Evolutionary conservation across 139 green algal genomes (phyloP).

Genomic region (Haematococcus lacustris): DNA sequence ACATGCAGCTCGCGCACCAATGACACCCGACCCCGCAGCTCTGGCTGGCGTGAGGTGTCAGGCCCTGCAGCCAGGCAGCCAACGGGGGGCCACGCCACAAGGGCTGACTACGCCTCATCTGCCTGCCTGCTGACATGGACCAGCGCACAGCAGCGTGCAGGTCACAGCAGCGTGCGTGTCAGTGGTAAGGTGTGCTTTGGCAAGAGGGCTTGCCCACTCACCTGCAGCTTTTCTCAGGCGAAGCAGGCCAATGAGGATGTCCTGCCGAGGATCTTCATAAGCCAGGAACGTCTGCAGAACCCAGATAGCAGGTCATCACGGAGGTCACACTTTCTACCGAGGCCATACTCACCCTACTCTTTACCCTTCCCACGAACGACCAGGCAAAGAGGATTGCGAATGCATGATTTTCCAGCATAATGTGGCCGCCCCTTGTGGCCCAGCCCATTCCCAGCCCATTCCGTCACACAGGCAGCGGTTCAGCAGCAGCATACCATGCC

Average conservation of each 20-base stretch:
- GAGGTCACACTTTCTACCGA: too few relatives aligned
- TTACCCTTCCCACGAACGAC: too few relatives aligned
- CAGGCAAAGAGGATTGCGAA: too few relatives aligned
- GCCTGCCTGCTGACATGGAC: neutral
- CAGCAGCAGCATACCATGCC: too few relatives aligned
- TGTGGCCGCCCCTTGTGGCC: too few relatives aligned
- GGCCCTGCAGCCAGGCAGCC: conserved; percentile 11
- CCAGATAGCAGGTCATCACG: neutral
- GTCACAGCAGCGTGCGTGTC: too few relatives aligned
- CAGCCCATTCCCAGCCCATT: too few relatives aligned
- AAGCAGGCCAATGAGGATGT: conserved; percentile 94
- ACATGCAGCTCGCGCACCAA: conserved; percentile 97
- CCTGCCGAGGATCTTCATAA: conserved; percentile 88
- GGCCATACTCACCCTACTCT: too few relatives aligned
- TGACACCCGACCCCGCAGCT: conserved; percentile 63
- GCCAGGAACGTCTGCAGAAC: conserved; percentile 77
- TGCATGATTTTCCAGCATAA: too few relatives aligned
- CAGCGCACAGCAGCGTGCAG: neutral
- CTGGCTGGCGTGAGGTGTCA: conserved; percentile 55
- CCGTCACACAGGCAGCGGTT: too few relatives aligned
- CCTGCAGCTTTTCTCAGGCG: conserved; percentile 56
- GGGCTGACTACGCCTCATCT: neutral
- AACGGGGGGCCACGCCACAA: neutral
- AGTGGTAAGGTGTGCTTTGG: too few relatives aligned
- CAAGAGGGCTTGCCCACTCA: too few relatives aligned